These are phyloP conservation scores for Phytophthora cryptogea DNA, from an alignment of 352 stramenopile species.

Conservation along the genomic window DNA sequence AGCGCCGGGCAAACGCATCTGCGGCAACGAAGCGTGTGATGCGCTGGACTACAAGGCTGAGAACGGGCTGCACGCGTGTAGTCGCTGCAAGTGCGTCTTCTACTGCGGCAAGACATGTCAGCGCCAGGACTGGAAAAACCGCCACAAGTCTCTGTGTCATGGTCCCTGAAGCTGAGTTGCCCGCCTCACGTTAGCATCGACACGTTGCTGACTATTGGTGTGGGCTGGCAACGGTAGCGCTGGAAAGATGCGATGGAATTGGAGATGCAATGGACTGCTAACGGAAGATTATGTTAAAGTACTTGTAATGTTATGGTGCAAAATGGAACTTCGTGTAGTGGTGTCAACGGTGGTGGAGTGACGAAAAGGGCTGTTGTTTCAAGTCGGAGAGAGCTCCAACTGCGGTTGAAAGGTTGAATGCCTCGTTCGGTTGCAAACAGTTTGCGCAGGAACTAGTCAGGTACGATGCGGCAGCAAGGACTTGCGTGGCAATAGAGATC, in stretches of 20 bases:
- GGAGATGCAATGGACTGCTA: no score
- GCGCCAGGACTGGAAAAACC: conserved; percentile 66
- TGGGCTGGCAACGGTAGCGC: no score
- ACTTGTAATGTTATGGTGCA: no score
- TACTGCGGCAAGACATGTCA: conserved; percentile 75
- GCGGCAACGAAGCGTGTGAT: conserved; percentile 52
- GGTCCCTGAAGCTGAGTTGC: no score
- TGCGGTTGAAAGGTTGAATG: not conserved
- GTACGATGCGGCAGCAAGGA: not conserved
- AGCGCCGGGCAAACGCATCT: conserved; percentile 53
- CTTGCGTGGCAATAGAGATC: not conserved
- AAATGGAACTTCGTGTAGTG: no score
- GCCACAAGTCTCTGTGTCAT: conserved; percentile 56
- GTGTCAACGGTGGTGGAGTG: no score
- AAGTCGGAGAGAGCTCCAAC: no score
- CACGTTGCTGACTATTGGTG: no score
- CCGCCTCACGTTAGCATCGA: no score
- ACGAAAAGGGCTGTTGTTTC: no score
- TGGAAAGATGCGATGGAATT: no score
- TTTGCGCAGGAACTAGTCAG: not conserved
- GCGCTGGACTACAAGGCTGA: conserved; percentile 47
- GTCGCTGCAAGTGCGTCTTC: conserved; percentile 70
- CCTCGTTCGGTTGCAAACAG: not conserved
- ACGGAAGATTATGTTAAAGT: no score
- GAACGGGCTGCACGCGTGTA: conserved; percentile 44